A percentile compares a stretch with the other conserved stretches of the same genome.
phyloP scores from a whole-genome alignment of 345 rosid genomes.

The Eucalyptus cloeziana region DNA sequence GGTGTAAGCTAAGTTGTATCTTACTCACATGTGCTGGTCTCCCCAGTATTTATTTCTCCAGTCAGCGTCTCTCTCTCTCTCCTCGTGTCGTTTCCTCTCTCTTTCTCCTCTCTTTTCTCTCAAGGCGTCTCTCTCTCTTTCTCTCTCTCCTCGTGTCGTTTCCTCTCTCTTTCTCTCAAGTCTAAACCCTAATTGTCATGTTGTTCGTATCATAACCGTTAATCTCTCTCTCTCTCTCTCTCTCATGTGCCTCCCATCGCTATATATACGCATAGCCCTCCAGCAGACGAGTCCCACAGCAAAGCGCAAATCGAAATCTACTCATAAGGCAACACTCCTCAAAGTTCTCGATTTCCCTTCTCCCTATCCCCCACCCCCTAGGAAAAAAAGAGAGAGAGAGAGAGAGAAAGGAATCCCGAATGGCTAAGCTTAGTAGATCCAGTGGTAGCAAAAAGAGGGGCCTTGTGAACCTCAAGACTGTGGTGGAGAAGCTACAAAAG shows the following conservation, averaged over 20 bases:
- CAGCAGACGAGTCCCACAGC: not conserved
- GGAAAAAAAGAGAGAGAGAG: not conserved
- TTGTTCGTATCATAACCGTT: not conserved
- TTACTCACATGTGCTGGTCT: constrained; percentile 15
- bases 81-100: too few relatives aligned
- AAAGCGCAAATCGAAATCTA: not conserved
- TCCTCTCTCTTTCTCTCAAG: not conserved
- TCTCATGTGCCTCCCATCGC: not conserved
- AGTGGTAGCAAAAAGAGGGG: not conserved
- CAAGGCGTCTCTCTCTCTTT: not conserved
- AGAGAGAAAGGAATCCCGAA: not conserved
- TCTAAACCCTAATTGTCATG: not conserved
- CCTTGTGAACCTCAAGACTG: constrained; percentile 12
- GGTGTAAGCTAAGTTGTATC: not conserved
- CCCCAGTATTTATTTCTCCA: not conserved
- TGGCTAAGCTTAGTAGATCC: constrained; percentile 3
- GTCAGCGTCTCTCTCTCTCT: not conserved
- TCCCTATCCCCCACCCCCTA: not conserved
- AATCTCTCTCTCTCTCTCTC: not conserved
- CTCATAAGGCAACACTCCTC: not conserved
- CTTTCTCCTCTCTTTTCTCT: too few relatives aligned
- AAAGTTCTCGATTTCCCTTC: not conserved
- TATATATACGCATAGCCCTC: not conserved
- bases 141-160: not conserved
- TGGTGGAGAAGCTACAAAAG: constrained; percentile 11